Conservation (phyloP, 1,284 basidiomycete species). For the Trichosporon sp. region DNA sequence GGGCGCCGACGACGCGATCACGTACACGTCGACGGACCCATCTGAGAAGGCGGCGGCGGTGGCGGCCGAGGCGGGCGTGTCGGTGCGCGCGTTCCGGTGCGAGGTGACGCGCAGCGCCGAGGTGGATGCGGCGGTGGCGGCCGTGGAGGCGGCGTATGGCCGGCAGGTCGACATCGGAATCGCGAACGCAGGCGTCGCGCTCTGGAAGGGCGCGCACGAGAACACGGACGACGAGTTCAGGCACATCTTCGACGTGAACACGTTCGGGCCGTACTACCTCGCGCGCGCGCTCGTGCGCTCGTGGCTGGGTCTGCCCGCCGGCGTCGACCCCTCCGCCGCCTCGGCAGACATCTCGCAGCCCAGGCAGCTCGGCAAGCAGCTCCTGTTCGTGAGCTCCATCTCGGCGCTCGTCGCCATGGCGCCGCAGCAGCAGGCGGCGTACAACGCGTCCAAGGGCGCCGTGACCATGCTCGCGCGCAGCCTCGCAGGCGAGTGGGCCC, state of each 20-base stretch:
- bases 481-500: conserved; percentile 48
- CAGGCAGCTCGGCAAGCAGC: conserved; percentile 41
- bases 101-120: conserved; percentile 27
- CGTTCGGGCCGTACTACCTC: conserved; percentile 42
- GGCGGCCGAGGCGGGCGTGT: conserved; percentile 12
- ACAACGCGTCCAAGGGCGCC: conserved; percentile 48
- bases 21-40: conserved; percentile 42
- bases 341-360: not conserved
- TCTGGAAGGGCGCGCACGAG: conserved; percentile 43
- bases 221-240: conserved; percentile 43
- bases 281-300: conserved; percentile 39
- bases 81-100: conserved; percentile 35
- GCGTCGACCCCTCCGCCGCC: not conserved
- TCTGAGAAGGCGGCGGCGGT: conserved; percentile 10
- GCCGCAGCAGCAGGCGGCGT: conserved; percentile 46
- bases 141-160: conserved; percentile 5
- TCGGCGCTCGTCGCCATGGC: conserved; percentile 46
- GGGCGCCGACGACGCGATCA: conserved; percentile 42
- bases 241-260: conserved; percentile 41
- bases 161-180: conserved; percentile 15
- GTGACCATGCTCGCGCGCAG: conserved; percentile 46
- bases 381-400: conserved; percentile 49
- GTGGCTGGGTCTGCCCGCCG: conserved; percentile 36
- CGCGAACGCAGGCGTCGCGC: conserved; percentile 42
- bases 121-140: conserved; percentile 27